Evolutionary conservation across 371 early-diverging fungal genomes (phyloP).

Genomic region (Blakeslea trispora): DNA sequence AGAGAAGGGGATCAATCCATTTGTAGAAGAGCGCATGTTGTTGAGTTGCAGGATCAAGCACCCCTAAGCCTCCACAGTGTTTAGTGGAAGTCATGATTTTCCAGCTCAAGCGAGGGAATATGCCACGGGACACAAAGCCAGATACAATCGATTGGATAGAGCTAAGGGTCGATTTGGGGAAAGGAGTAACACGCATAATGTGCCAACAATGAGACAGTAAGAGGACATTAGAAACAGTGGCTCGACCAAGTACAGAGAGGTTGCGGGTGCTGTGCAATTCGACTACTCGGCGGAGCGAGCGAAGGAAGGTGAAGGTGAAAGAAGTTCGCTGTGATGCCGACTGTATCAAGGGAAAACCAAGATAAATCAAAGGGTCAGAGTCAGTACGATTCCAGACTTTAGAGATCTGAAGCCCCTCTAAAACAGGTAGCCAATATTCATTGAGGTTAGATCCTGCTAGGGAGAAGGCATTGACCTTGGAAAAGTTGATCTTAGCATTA

Average conservation of each 20-base stretch:
- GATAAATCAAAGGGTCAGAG: not conserved
- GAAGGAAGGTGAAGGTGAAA: no score
- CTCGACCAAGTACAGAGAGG: slow-evolving; percentile 21
- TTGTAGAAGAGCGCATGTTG: slow-evolving; percentile 5
- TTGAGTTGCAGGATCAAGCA: slow-evolving; percentile 4
- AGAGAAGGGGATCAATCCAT: slow-evolving; percentile 6
- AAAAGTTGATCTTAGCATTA: no score
- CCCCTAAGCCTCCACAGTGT: not conserved
- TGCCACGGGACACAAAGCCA: not conserved
- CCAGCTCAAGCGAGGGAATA: slow-evolving; percentile 1
- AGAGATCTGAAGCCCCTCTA: not conserved
- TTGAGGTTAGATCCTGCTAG: no score
- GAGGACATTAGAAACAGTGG: slow-evolving; percentile 16
- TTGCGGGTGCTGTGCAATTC: not conserved
- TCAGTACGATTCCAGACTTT: not conserved
- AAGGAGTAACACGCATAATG: slow-evolving; percentile 6
- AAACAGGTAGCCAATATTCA: no score
- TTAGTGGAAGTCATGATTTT: not conserved
- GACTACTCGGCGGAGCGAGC: no score
- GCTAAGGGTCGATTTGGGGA: not conserved
- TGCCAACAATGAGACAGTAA: slow-evolving; percentile 23
- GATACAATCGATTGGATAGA: not conserved
- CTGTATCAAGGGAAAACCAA: not conserved
- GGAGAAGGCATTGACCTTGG: no score
- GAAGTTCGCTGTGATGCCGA: not conserved